Percentiles rank a stretch among this genome's conserved stretches.
Evolutionary conservation across 331 rosid genomes (phyloP).

Genomic region (Malus hybrid): DNA sequence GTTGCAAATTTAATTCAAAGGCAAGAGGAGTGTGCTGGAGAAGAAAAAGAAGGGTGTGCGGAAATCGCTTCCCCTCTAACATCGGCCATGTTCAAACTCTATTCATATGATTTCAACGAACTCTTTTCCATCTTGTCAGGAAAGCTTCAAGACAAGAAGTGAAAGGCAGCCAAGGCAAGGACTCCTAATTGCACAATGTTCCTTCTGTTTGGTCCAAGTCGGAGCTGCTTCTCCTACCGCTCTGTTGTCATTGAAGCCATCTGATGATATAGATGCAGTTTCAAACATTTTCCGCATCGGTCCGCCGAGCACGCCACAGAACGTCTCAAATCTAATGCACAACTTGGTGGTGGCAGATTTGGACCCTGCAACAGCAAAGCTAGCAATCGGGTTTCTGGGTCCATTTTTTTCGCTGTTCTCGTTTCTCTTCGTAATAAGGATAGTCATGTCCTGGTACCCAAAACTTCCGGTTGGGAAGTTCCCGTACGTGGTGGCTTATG

Average conservation of each 20-base stretch:
- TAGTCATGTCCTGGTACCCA: constrained; percentile 96
- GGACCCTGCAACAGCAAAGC: constrained; percentile 75
- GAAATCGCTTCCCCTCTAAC: too few relatives aligned
- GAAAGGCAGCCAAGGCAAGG: constrained; percentile 15
- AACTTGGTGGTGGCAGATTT: constrained; percentile 53
- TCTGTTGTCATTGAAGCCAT: constrained; percentile 3
- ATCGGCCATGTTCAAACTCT: too few relatives aligned
- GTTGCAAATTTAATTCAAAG: too few relatives aligned
- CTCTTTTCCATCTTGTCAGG: constrained; percentile 22
- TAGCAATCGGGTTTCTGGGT: constrained; percentile 62
- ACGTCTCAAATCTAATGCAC: constrained; percentile 23
- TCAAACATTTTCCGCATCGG: constrained; percentile 11
- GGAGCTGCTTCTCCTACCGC: constrained; percentile 20
- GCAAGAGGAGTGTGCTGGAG: too few relatives aligned
- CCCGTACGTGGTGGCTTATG: constrained; percentile 83
- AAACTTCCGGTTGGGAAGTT: constrained; percentile 85
- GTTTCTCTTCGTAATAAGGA: constrained; percentile 70
- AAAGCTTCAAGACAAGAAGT: constrained; percentile 23
- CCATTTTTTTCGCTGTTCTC: constrained; percentile 68
- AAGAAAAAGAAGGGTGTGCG: too few relatives aligned
- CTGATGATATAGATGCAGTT: constrained; percentile 7
- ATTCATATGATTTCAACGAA: background rate
- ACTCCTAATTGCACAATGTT: constrained; percentile 20
- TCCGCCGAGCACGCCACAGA: constrained; percentile 20
- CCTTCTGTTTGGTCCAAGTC: constrained; percentile 23